Conservation (phyloP, 1,139 yeast species). For the Diutina neorugosa region DNA sequence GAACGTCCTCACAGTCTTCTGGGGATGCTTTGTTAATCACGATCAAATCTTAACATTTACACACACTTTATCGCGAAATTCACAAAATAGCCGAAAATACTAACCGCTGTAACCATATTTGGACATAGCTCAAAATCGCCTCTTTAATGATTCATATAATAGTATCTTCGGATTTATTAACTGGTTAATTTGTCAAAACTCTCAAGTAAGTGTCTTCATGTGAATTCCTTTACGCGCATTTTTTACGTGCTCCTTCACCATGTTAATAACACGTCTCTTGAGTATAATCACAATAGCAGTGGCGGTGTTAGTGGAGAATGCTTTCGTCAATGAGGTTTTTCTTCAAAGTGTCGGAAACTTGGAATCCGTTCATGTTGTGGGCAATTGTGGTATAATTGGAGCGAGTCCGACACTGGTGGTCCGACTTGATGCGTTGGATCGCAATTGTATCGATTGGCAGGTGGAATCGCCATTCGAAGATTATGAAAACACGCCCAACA, state of each 20-base stretch:
- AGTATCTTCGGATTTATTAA: too few relatives aligned
- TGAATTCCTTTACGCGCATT: background rate
- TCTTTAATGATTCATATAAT: too few relatives aligned
- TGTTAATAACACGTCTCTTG: background rate
- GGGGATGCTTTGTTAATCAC: too few relatives aligned
- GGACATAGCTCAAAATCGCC: too few relatives aligned
- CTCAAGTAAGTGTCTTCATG: too few relatives aligned
- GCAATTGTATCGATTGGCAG: background rate
- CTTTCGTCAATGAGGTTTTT: background rate
- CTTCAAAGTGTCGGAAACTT: background rate
- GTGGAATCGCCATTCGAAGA: background rate
- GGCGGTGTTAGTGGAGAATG: conserved; percentile 1
- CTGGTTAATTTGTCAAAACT: too few relatives aligned
- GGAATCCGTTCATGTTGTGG: background rate
- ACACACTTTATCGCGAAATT: background rate
- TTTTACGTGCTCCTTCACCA: background rate
- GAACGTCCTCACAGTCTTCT: too few relatives aligned
- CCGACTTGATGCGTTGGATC: background rate
- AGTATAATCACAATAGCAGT: background rate
- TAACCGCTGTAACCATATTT: too few relatives aligned
- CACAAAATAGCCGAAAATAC: too few relatives aligned
- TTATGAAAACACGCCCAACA: background rate
- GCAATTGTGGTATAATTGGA: background rate
- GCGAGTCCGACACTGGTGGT: background rate
- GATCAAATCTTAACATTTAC: too few relatives aligned